phyloP scores from a whole-genome alignment of 129 eudicot species.

The Saposhnikovia divaricata region DNA sequence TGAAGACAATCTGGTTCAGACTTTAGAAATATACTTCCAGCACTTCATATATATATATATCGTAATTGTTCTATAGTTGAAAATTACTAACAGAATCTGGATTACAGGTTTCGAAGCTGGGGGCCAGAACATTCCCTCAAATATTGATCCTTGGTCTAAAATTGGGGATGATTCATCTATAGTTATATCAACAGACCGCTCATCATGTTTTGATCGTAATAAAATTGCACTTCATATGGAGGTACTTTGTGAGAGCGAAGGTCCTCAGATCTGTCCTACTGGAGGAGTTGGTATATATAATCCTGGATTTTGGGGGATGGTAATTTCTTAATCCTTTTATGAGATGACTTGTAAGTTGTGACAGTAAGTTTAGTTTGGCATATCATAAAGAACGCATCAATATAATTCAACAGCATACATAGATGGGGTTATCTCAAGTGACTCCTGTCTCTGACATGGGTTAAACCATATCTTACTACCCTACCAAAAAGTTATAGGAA shows the following conservation, averaged over 20 bases:
- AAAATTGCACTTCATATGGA: constrained; percentile 82
- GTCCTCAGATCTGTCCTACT: constrained; percentile 51
- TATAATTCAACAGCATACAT: neutral
- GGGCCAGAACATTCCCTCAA: constrained; percentile 65
- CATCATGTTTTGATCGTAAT: constrained; percentile 72
- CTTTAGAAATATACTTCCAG: neutral
- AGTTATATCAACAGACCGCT: constrained; percentile 51
- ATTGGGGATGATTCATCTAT: constrained; percentile 56
- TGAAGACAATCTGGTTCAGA: neutral
- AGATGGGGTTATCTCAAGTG: neutral
- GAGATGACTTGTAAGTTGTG: neutral
- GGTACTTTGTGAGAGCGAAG: constrained; percentile 49
- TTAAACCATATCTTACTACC: neutral
- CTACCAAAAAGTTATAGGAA: neutral
- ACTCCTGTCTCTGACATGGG: neutral
- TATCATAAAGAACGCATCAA: neutral
- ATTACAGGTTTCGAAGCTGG: constrained; percentile 85
- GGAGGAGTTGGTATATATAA: constrained; percentile 93
- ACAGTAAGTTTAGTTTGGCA: neutral
- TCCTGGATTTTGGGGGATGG: constrained; percentile 99
- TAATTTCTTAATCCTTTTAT: constrained; percentile 21
- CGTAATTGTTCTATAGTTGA: neutral
- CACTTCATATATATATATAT: neutral
- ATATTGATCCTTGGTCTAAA: constrained; percentile 72
- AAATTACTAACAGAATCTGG: constrained; percentile 12